Base-by-base conservation (phyloP, 1,284 basidiomycete genomes). In the Ceratobasidium sp. region DNA sequence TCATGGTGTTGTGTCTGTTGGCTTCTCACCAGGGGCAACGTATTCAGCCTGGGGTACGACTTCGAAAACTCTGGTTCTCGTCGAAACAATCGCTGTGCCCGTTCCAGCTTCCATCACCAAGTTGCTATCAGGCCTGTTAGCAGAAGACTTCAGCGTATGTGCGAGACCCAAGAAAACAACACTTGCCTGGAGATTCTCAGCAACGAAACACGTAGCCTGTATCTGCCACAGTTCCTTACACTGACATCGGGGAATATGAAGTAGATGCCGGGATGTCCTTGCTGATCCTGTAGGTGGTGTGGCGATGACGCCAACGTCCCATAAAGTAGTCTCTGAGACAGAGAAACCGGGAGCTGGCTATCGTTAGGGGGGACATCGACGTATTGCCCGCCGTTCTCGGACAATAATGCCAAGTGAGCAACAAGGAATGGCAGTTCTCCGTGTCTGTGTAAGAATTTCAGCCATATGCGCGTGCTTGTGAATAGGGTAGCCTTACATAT, bases 171-270 rank as follows among this genome's bases (percentile, higher is more conserved):
- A n/a, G 13, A 67, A 37, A 33, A 15, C n/a, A 33, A 23, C 15
- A 88, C 92, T 87, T 84, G 92, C 95, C 90, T 90, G 79, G 92
- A 91, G 79, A 96, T 88, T 81, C 90, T 88, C 83, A 94, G 86
- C 60, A 97, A 86, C 20, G 88, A 90, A 71, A 96, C 88, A 66
- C 90, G 89, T 60, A 97, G 86, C 79, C 90, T 88, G 84, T 92
- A 97, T 17, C 87, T 88, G 17, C 95, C 95, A 37, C 89, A 86
- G 85, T 88, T 89, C 15, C 93, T 89, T 75, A 97, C 89, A 81
- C 93, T 94, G 79, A 95, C 92, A 83, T 97, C 96, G 8, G 95
- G 92, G 81, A 97, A 97, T 67, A 96, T 85, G 81, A 97, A 96
- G 83, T 93, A 96, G 45, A 94, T 86, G 8, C 94, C 93, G 79